These are phyloP conservation scores for Trichoderma sp. DNA, from an alignment of 2,329 filamentous ascomycete genomes.

Conservation along the genomic window DNA sequence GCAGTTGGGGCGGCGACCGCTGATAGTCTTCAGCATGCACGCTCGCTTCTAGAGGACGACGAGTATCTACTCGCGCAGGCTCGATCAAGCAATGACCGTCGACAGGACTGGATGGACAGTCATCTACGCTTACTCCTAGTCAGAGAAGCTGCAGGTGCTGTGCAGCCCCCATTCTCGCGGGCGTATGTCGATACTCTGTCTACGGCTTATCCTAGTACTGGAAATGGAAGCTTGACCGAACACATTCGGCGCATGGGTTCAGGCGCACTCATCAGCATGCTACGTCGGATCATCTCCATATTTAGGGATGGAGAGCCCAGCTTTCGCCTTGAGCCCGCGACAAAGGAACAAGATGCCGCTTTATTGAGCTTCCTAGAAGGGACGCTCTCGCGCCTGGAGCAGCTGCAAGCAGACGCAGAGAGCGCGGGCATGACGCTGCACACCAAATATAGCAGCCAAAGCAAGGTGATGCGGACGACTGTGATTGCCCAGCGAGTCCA, in stretches of 20 bases:
- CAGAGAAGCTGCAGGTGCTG: conserved; percentile 38
- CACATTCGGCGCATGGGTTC: conserved; percentile 57
- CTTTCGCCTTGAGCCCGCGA: conserved; percentile 35
- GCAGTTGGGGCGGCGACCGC: conserved; percentile 44
- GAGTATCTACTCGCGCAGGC: conserved; percentile 49
- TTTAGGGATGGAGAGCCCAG: conserved; percentile 38
- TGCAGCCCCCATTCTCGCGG: conserved; percentile 45
- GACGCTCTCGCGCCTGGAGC: conserved; percentile 47
- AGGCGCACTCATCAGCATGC: conserved; percentile 29
- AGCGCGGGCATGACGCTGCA: conserved; percentile 54
- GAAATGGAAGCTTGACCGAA: conserved; percentile 53
- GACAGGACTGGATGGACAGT: conserved; percentile 40
- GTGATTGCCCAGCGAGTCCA: conserved; percentile 80
- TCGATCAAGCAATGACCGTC: conserved; percentile 30
- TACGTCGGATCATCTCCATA: conserved; percentile 30
- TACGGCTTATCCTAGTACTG: conserved; percentile 51
- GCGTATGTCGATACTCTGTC: conserved; percentile 62
- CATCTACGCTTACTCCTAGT: conserved; percentile 52
- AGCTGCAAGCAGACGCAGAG: conserved; percentile 46
- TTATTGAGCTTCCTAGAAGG: conserved; percentile 37
- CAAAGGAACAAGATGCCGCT: conserved; percentile 33
- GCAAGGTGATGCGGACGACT: conserved; percentile 70
- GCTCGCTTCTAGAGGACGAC: conserved; percentile 59
- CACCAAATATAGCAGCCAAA: conserved; percentile 72
- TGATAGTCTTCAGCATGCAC: conserved; percentile 43